A percentile compares a stretch with the other conserved stretches of the same genome.
These are phyloP conservation scores for Lepidopterella palustris DNA, from an alignment of 495 filamentous ascomycete species.

Conservation along the genomic window DNA sequence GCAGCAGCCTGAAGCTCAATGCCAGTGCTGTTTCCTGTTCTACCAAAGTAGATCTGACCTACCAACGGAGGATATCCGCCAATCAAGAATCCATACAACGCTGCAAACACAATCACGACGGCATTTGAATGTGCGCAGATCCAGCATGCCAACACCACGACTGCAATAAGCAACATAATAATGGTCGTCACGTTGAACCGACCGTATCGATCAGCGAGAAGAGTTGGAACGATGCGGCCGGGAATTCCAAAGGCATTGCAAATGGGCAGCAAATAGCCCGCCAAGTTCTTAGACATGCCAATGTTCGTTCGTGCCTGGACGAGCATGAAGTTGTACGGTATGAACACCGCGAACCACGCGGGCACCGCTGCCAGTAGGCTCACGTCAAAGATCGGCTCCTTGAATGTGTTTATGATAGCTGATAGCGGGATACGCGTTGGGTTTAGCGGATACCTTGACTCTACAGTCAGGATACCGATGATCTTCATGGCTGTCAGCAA, in stretches of 20 bases:
- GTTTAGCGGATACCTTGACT: constrained; percentile 53
- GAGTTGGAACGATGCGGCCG: constrained; percentile 69
- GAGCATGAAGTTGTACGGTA: constrained; percentile 68
- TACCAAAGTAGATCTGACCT: constrained; percentile 52
- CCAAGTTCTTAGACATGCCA: constrained; percentile 54
- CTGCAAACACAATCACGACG: constrained; percentile 58
- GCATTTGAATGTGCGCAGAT: constrained; percentile 54
- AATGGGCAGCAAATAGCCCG: constrained; percentile 61
- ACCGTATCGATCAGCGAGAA: constrained; percentile 63
- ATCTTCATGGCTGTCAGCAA: constrained; percentile 42
- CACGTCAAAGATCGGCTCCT: constrained; percentile 51
- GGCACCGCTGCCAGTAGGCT: constrained; percentile 49
- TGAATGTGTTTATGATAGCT: constrained; percentile 55
- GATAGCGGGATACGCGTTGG: constrained; percentile 46
- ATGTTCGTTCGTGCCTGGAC: constrained; percentile 46
- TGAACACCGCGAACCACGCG: constrained; percentile 66
- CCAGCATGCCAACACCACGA: constrained; percentile 65
- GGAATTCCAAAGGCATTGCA: constrained; percentile 61
- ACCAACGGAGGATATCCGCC: constrained; percentile 64
- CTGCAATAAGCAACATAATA: constrained; percentile 51
- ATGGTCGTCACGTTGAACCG: constrained; percentile 68
- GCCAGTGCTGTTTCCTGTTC: constrained; percentile 61
- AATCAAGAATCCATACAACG: constrained; percentile 65
- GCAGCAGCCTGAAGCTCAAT: constrained; percentile 67
- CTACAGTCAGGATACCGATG: constrained; percentile 57